Evolutionary conservation across 805 yeast genomes (phyloP).

Genomic region (Nematodospora valgi): DNA sequence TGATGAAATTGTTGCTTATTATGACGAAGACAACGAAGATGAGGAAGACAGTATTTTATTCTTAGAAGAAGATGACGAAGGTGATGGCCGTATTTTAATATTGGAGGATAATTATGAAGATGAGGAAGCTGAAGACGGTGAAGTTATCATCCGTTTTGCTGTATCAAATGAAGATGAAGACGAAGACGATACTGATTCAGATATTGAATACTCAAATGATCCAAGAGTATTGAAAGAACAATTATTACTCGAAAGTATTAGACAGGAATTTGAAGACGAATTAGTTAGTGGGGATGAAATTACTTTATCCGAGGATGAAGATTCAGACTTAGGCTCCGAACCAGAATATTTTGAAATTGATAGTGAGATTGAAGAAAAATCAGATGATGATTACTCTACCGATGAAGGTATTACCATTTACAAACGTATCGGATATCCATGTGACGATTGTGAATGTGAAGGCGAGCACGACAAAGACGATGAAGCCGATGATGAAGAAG

Average conservation of each 20-base stretch:
- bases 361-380: slow-evolving; percentile 26
- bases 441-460: slow-evolving; percentile 24
- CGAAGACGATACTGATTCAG: slow-evolving; percentile 8
- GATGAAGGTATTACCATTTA: slow-evolving; percentile 43
- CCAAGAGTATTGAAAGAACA: slow-evolving; percentile 28
- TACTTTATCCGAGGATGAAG: slow-evolving; percentile 17
- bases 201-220: slow-evolving; percentile 25
- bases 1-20: slow-evolving; percentile 26
- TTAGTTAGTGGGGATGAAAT: slow-evolving; percentile 29
- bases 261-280: slow-evolving; percentile 32
- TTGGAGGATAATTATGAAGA: slow-evolving; percentile 9
- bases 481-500: slow-evolving; percentile 6
- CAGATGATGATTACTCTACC: slow-evolving; percentile 14
- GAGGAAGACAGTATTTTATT: too few relatives aligned
- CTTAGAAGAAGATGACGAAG: slow-evolving; percentile 1
- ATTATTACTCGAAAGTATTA: slow-evolving; percentile 33
- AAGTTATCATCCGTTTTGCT: too few relatives aligned
- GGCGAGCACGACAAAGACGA: slow-evolving; percentile 36
- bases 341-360: slow-evolving; percentile 30
- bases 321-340: slow-evolving; percentile 22
- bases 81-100: not conserved
- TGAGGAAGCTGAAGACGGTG: slow-evolving; percentile 15
- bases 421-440: slow-evolving; percentile 40
- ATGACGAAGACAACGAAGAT: slow-evolving; percentile 24
- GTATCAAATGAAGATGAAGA: slow-evolving; percentile 17